Base-by-base conservation (phyloP, 1,139 yeast genomes). In the Scheffersomyces stambukii region DNA sequence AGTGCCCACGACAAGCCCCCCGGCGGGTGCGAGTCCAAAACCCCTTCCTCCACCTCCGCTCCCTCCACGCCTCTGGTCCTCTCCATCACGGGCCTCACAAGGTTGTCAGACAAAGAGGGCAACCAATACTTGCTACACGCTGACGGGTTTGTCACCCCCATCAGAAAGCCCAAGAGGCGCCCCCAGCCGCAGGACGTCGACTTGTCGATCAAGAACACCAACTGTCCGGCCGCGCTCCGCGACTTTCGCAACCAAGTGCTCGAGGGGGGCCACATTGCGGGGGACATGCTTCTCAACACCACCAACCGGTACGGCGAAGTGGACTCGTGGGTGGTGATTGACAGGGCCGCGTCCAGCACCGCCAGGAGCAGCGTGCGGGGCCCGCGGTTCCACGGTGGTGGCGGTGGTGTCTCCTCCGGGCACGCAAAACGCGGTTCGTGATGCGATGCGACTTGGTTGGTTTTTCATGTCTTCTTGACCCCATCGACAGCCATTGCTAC, bases 181-280 rank as follows among this genome's bases (percentile, higher is more conserved):
- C 23, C 30, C 31, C 26, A 6, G 9, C 20, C 20, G 5, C 11
- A 10, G 20, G 9, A n/a, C 10, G 20, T 18, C 20, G 43, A 35
- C 36, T 31, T 40, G 19, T 28, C 37, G 6, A 24, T 23, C n/a
- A 25, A 27, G 15, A 33, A 30, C 17, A 19, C 45, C 19, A 47
- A 50, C 2, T 33, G 50, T 6, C 37, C 46, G 2, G 42, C 42
- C 12, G 43, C 42, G 26, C 40, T 57, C 24, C 42, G 45, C 19
- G 48, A 48, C 19, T 45, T 50, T 3, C 61, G 55, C 31, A 39
- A 39, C 7, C 43, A 46, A 10, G 37, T 57, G 10, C 40, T 57
- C 30, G 51, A 50, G 12, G 35, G 40, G 29, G 42, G 56, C 6
- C 52, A 49, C 16, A 50, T 46, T 31, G 42, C 48, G 23, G 47